phyloP scores from a whole-genome alignment of 441 rosid genomes.

The Pelargonium cotyledonis region DNA sequence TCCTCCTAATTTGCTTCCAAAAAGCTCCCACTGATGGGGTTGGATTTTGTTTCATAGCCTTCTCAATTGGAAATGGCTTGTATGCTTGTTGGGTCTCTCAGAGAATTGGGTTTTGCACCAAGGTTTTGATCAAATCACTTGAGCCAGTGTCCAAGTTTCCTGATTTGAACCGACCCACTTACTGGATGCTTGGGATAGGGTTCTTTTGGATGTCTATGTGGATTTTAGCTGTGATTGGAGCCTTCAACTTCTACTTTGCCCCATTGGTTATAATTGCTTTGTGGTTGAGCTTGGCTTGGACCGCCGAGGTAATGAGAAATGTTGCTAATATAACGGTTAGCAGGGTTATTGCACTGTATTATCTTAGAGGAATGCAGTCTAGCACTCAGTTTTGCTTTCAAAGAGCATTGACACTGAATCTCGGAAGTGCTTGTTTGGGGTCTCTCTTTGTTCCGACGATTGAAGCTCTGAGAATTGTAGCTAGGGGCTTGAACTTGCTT shows the following conservation, averaged over 20 bases:
- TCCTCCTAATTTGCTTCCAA: conserved; percentile 86
- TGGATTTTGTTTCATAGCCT: conserved; percentile 67
- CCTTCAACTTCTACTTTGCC: conserved; percentile 53
- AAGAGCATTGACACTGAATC: conserved; percentile 64
- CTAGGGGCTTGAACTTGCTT: conserved; percentile 79
- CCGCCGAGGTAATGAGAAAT: conserved; percentile 89
- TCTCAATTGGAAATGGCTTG: conserved; percentile 77
- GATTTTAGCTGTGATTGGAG: conserved; percentile 83
- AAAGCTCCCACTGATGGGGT: conserved; percentile 66
- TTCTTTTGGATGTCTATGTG: conserved; percentile 94
- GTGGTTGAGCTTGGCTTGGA: conserved; percentile 65
- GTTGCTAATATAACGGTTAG: conserved; percentile 78
- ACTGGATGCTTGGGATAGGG: conserved; percentile 72
- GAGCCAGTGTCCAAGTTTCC: conserved; percentile 65
- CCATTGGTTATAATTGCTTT: conserved; percentile 53
- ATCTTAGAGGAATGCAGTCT: conserved; percentile 86
- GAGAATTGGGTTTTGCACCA: conserved; percentile 52
- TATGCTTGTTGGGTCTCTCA: conserved; percentile 85
- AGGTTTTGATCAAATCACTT: conserved; percentile 52
- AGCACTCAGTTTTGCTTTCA: conserved; percentile 75
- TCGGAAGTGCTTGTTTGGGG: conserved; percentile 94
- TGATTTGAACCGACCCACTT: conserved; percentile 69
- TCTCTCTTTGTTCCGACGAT: conserved; percentile 82
- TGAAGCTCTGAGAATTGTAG: conserved; percentile 75
- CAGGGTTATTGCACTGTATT: conserved; percentile 69